These are phyloP conservation scores for Phaseolus coccineus DNA, from an alignment of 331 rosid species.

Conservation along the genomic window DNA sequence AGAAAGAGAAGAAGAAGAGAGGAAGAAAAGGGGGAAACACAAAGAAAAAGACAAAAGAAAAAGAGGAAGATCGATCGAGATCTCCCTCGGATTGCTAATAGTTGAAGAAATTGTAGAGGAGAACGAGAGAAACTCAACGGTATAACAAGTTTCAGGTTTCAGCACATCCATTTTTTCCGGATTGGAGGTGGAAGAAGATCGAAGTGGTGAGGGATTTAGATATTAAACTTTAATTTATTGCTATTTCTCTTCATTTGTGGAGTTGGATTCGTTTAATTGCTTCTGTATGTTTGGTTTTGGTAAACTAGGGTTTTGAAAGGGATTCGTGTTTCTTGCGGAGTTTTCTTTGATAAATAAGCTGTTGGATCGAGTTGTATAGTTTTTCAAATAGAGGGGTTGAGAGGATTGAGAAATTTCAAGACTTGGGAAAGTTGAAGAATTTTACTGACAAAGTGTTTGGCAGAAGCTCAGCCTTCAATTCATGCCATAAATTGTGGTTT, in stretches of 20 bases:
- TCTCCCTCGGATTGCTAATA: not conserved
- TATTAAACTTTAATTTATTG: not conserved
- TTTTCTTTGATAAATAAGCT: not conserved
- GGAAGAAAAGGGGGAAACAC: not conserved
- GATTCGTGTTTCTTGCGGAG: not conserved
- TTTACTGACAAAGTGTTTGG: not conserved
- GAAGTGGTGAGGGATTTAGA: slow-evolving; percentile 7
- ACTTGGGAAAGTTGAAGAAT: not conserved
- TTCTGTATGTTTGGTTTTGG: not conserved
- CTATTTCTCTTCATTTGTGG: not conserved
- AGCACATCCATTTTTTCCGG: not conserved
- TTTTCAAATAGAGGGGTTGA: not conserved
- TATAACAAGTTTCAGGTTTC: not conserved
- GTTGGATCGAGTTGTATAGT: not conserved
- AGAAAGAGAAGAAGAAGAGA: not conserved
- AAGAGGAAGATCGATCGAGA: not conserved
- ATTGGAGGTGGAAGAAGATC: not conserved
- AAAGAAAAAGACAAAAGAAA: not conserved
- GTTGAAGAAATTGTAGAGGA: not conserved
- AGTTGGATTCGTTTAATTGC: not conserved
- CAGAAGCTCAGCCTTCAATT: not conserved
- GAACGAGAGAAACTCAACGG: not conserved
- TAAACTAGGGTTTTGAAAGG: slow-evolving; percentile 17
- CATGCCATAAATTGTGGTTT: not conserved
- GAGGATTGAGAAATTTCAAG: not conserved